Evolutionary conservation across 805 yeast genomes (phyloP).

Genomic region (Kazachstania martiniae): DNA sequence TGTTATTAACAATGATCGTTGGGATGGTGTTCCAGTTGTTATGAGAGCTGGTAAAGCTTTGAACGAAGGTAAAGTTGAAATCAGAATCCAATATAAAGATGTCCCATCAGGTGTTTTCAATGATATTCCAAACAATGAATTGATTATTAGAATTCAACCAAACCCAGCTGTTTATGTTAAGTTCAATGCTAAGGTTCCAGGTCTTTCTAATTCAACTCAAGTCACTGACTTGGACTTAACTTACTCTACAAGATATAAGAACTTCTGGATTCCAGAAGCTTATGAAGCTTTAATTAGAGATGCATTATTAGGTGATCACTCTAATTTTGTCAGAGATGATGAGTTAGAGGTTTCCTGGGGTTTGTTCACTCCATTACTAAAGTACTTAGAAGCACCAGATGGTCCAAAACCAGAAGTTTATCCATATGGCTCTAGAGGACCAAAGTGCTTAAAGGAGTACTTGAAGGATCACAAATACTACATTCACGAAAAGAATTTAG

Average conservation of each 20-base stretch:
- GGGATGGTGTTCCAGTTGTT: constrained; percentile 97
- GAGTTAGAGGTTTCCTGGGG: constrained; percentile 92
- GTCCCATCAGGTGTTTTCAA: constrained; percentile 76
- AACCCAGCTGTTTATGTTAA: constrained; percentile 88
- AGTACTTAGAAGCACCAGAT: constrained; percentile 61
- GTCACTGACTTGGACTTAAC: constrained; percentile 86
- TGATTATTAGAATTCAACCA: constrained; percentile 91
- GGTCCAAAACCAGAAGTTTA: constrained; percentile 60
- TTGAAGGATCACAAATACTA: constrained; percentile 62
- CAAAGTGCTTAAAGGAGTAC: constrained; percentile 50
- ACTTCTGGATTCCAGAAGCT: constrained; percentile 95
- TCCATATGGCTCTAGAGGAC: constrained; percentile 90
- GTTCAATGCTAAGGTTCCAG: constrained; percentile 89
- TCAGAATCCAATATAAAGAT: constrained; percentile 83
- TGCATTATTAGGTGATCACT: constrained; percentile 82
- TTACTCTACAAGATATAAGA: constrained; percentile 68
- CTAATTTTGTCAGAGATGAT: constrained; percentile 96
- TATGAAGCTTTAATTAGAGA: constrained; percentile 93
- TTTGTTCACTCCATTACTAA: constrained; percentile 82
- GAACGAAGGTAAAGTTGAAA: constrained; percentile 89
- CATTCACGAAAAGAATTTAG: constrained; percentile 43
- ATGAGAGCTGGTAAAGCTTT: constrained; percentile 97
- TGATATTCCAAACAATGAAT: constrained; percentile 79
- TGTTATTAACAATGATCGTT: constrained; percentile 80
- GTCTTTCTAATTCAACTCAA: constrained; percentile 70